These are phyloP conservation scores for Ophiostoma quercus DNA, from an alignment of 2,329 filamentous ascomycete species.

Conservation along the genomic window DNA sequence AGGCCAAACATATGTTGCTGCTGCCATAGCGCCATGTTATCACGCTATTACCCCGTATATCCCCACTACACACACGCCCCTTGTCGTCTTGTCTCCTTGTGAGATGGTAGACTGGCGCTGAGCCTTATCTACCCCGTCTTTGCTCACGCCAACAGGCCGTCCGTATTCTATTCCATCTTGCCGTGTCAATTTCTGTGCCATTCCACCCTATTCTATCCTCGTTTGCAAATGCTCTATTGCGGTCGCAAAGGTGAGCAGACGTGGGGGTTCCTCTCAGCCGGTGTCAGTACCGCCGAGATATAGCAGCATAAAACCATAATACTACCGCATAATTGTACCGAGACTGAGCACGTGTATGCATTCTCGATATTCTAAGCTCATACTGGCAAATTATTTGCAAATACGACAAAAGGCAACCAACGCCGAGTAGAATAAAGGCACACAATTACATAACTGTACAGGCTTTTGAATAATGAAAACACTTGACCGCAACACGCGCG, in stretches of 20 bases:
- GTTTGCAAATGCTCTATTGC: neutral
- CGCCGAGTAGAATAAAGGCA: neutral
- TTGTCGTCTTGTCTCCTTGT: neutral
- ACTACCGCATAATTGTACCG: constrained; percentile 1
- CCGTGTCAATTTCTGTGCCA: neutral
- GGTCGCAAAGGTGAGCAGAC: neutral
- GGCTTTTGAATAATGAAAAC: neutral
- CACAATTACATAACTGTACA: neutral
- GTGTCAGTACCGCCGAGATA: constrained; percentile 2
- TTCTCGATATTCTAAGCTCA: neutral
- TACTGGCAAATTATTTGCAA: no score
- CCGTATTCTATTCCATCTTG: neutral
- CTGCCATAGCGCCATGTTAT: constrained; percentile 17
- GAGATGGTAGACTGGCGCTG: neutral
- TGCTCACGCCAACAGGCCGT: neutral
- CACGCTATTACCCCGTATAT: constrained; percentile 22
- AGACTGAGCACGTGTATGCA: neutral
- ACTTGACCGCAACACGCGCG: neutral
- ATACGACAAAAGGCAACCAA: no score
- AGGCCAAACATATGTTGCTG: neutral
- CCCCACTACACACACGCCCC: constrained; percentile 12
- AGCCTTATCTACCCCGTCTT: neutral
- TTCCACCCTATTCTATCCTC: neutral
- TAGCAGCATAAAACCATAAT: neutral
- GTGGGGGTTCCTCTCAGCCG: constrained; percentile 6